These are phyloP conservation scores for Hyphopichia buzzinii DNA, from an alignment of 1,139 yeast genomes.

Conservation along the genomic window DNA sequence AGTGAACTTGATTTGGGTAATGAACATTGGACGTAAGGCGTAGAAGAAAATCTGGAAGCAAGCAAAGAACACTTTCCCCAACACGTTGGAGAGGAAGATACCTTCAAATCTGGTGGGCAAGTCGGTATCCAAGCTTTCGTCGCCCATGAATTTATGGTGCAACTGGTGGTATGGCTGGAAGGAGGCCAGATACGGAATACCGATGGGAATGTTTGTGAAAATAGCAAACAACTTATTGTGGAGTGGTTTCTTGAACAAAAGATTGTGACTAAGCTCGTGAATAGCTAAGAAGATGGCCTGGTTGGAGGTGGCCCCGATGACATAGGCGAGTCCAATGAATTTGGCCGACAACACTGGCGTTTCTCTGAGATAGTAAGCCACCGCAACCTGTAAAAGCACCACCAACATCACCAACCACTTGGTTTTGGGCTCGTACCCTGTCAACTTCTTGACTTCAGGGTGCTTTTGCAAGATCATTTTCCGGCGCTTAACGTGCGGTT, in stretches of 20 bases:
- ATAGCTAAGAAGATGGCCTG: constrained; percentile 85
- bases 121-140: constrained; percentile 79
- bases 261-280: constrained; percentile 83
- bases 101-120: constrained; percentile 82
- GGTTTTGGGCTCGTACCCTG: constrained; percentile 85
- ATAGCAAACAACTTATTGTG: constrained; percentile 78
- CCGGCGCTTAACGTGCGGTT: constrained; percentile 78
- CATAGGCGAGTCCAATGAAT: constrained; percentile 64
- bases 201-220: constrained; percentile 79
- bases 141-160: constrained; percentile 92
- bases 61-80: constrained; percentile 90
- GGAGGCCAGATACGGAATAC: constrained; percentile 86
- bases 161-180: constrained; percentile 90
- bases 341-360: constrained; percentile 52
- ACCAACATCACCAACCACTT: constrained; percentile 70
- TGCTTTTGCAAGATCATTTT: constrained; percentile 68
- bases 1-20: constrained; percentile 73
- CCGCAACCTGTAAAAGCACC: constrained; percentile 58
- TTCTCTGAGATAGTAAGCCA: constrained; percentile 61
- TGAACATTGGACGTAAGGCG: constrained; percentile 86
- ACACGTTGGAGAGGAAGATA: constrained; percentile 63
- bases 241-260: constrained; percentile 77
- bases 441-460: constrained; percentile 77
- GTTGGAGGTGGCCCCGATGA: constrained; percentile 81
- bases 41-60: constrained; percentile 86